Percentiles rank a stretch among this genome's conserved stretches.
These are phyloP conservation scores for Trichomonas tenax DNA, from an alignment of 208 protist species.

Conservation along the genomic window DNA sequence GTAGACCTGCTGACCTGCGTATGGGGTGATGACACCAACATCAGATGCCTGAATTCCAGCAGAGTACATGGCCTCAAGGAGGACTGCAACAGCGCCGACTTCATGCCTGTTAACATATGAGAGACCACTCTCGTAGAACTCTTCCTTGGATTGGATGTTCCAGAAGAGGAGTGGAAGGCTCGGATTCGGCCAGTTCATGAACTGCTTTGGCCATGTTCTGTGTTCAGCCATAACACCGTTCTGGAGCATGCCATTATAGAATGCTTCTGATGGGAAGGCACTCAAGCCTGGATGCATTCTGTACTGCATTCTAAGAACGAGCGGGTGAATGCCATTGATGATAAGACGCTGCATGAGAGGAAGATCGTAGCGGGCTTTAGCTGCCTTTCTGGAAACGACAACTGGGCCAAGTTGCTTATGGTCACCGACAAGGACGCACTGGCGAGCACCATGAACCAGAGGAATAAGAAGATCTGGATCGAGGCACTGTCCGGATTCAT, in stretches of 20 bases:
- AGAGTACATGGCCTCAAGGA: neutral
- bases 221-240: neutral
- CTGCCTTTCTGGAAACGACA: conserved; percentile 72
- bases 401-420: conserved; percentile 86
- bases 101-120: neutral
- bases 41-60: neutral
- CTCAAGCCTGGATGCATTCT: conserved; percentile 33
- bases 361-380: conserved; percentile 60
- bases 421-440: conserved; percentile 68
- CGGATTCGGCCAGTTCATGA: neutral
- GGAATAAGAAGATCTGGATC: conserved; percentile 88
- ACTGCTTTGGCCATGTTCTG: neutral
- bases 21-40: neutral
- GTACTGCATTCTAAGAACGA: conserved; percentile 27
- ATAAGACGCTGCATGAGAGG: conserved; percentile 88
- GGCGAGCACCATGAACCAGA: conserved; percentile 66
- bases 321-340: conserved; percentile 58
- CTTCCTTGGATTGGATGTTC: neutral
- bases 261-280: conserved; percentile 20
- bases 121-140: neutral
- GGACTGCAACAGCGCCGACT: neutral
- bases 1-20: neutral
- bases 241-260: conserved; percentile 18
- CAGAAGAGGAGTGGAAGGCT: neutral
- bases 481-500: conserved; percentile 76